A percentile compares a stretch with the other conserved stretches of the same genome.
Conservation (phyloP, 2,329 filamentous ascomycete species). For the Cytospora chrysosperma region DNA sequence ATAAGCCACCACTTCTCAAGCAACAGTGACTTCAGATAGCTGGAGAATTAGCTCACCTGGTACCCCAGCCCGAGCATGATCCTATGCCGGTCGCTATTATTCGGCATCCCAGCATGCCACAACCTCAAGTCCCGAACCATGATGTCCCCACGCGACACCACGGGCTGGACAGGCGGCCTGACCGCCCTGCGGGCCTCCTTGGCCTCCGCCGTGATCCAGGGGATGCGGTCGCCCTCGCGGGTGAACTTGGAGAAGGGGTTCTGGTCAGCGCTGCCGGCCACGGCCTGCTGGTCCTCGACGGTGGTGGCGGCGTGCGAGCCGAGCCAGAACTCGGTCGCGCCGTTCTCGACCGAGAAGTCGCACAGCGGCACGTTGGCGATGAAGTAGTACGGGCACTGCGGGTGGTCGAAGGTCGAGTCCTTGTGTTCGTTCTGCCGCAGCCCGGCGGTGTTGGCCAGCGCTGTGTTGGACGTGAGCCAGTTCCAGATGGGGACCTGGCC, state of each 20-base stretch:
- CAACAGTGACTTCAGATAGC: not conserved
- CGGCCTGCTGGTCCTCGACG: conserved; percentile 33
- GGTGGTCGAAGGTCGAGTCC: conserved; percentile 38
- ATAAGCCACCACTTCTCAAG: not conserved
- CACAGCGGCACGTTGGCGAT: conserved; percentile 41
- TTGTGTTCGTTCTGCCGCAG: conserved; percentile 40
- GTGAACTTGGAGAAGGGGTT: conserved; percentile 2
- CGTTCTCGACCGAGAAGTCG: conserved; percentile 35
- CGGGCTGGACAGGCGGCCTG: conserved; percentile 32
- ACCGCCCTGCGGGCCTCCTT: conserved; percentile 28
- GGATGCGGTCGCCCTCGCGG: conserved; percentile 18
- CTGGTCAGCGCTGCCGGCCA: conserved; percentile 25
- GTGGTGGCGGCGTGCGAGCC: conserved; percentile 38
- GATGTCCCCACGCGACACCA: conserved; percentile 30
- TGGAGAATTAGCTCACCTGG: conserved; percentile 23
- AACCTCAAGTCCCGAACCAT: conserved; percentile 33
- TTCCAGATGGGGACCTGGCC: conserved; percentile 40
- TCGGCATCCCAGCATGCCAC: conserved; percentile 37
- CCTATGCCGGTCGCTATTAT: conserved; percentile 28
- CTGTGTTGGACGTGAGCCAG: conserved; percentile 42
- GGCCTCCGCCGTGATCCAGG: conserved; percentile 22
- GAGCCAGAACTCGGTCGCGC: conserved; percentile 42
- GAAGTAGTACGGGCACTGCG: conserved; percentile 37
- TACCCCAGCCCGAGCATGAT: conserved; percentile 33
- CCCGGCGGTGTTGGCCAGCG: conserved; percentile 36